Percentiles rank a stretch among this genome's conserved stretches.
Evolutionary conservation across 2,329 filamentous ascomycete species (phyloP).

Genomic region (Diaporthe sp.): DNA sequence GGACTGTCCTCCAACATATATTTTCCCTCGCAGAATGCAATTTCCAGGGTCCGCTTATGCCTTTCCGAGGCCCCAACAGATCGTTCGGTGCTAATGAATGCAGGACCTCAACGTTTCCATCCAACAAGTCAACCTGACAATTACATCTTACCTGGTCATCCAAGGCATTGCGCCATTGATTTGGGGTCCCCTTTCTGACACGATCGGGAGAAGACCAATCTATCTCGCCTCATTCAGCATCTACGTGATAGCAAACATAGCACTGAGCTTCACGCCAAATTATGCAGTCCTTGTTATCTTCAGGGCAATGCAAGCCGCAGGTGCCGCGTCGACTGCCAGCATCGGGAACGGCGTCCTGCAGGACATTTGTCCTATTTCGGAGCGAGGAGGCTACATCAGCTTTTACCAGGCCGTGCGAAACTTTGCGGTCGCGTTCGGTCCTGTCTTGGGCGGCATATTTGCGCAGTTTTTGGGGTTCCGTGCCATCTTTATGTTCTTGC

Average conservation of each 20-base stretch:
- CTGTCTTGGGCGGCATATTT: slow-evolving; percentile 50
- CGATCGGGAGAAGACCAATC: slow-evolving; percentile 57
- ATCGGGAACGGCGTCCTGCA: slow-evolving; percentile 55
- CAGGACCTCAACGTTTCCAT: slow-evolving; percentile 48
- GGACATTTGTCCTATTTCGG: slow-evolving; percentile 46
- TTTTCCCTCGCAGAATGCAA: slow-evolving; percentile 56
- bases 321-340: slow-evolving; percentile 61
- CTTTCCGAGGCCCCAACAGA: not conserved
- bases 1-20: slow-evolving; percentile 66
- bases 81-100: not conserved
- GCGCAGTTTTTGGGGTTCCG: slow-evolving; percentile 47
- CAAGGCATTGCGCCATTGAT: slow-evolving; percentile 64
- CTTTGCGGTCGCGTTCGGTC: slow-evolving; percentile 47
- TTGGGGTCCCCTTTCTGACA: slow-evolving; percentile 62
- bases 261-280: slow-evolving; percentile 56
- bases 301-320: slow-evolving; percentile 60
- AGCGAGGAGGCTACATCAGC: slow-evolving; percentile 48
- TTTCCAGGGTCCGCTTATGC: slow-evolving; percentile 47
- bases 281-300: slow-evolving; percentile 59
- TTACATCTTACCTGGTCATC: slow-evolving; percentile 62
- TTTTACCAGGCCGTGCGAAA: slow-evolving; percentile 48
- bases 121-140: slow-evolving; percentile 52
- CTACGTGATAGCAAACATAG: slow-evolving; percentile 61
- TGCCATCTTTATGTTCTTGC: slow-evolving; percentile 48
- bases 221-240: slow-evolving; percentile 60